Evolutionary conservation across 2,329 filamentous ascomycete genomes (phyloP), one percentile per base, ranked within the genome.

Genomic region (Ophiostoma quercus): DNA sequence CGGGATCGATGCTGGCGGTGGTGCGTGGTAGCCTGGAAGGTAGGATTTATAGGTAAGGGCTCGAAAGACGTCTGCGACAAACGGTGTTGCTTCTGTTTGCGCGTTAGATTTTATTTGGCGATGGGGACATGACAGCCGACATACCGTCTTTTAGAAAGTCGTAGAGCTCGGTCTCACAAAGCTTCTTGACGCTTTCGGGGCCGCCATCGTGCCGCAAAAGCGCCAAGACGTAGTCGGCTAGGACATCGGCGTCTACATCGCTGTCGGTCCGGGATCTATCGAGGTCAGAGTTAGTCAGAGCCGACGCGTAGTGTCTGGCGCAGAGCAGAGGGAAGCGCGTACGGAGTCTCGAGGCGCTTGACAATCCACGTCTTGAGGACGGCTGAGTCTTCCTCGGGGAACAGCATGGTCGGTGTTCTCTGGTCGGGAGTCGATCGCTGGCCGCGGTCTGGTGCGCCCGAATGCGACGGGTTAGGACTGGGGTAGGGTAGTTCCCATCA

Each of bases 211-310:
- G 88, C 69, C 87, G 86, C 65, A 94, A 80, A 25, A 95, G 84
- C 7, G 90, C 91, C 72, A 94, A 83, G n/a, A 94, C 89, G 77
- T 94, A 95, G 75, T 95, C 92, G 66, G 91, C 91, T 2, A 95
- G 87, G 5, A 94, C 90, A 75, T 93, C 91, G 41, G 89, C 86
- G 77, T 95, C 92, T 66, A 94, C 90, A 76, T 93, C 91, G 57
- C 88, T 86, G 77, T 94, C 92, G 67, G 90, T 91, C 75, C 94
- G 91, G 37, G 90, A 92, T 68, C 90, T 92, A 62, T 32, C 11
- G 11, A 11, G 34, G 34, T 34, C 34, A 34, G 34, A 34, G 34
- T 65, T 12, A 65, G 62, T 39, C n/a, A 37, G 57, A 19, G 12
- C 9, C 8, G 16, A 39, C 34, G 62, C 32, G 62, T 39, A 22